Percentiles rank a stretch among this genome's conserved stretches.
phyloP scores from a whole-genome alignment of 805 yeast genomes.

The Kazachstania martiniae region DNA sequence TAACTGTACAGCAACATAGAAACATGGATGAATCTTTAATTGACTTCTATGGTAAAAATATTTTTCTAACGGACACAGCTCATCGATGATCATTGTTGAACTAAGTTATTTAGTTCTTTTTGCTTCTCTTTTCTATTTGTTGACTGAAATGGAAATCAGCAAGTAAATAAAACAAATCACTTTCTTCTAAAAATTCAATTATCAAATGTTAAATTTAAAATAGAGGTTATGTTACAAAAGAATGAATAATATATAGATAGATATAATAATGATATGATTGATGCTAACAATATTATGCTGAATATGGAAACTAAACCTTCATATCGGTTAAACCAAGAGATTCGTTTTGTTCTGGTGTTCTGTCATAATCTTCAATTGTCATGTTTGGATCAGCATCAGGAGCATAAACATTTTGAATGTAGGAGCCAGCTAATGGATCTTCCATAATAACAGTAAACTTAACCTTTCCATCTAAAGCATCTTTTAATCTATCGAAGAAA shows the following conservation, averaged over 20 bases:
- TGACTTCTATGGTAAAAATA: conserved; percentile 18
- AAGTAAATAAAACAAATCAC: no score
- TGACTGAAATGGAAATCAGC: no score
- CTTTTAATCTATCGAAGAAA: conserved; percentile 63
- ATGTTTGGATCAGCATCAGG: conserved; percentile 97
- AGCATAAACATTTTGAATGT: conserved; percentile 96
- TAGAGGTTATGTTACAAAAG: no score
- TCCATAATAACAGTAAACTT: conserved; percentile 81
- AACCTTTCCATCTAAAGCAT: conserved; percentile 71
- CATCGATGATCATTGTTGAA: no score
- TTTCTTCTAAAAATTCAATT: no score
- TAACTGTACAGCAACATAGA: conserved; percentile 14
- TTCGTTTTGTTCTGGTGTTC: conserved; percentile 84
- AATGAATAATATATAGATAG: no score
- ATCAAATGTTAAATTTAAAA: no score
- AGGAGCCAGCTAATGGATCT: conserved; percentile 92
- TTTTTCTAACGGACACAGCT: conserved; percentile 11
- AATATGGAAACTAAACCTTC: no score
- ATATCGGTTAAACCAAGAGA: conserved; percentile 65
- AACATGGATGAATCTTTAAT: conserved; percentile 20
- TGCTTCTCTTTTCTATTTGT: no score
- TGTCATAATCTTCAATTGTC: conserved; percentile 80
- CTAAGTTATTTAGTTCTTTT: no score
- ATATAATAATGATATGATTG: no score
- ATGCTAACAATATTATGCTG: no score